Percentiles rank a stretch among this genome's conserved stretches.
Evolutionary conservation across 2,329 filamentous ascomycete species (phyloP).

Genomic region (Aspergillus sp.): DNA sequence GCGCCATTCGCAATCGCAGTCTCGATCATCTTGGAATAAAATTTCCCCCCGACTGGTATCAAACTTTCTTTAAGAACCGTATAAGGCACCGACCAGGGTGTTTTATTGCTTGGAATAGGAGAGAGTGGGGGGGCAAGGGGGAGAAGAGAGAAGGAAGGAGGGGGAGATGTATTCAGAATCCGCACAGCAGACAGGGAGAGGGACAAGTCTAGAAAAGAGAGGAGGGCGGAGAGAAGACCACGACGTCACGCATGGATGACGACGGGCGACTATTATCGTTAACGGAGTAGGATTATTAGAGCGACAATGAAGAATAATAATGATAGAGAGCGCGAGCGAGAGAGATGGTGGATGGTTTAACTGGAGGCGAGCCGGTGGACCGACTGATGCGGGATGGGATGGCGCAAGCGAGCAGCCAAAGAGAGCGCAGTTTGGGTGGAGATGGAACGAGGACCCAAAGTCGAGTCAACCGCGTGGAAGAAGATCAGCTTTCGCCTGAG

Average conservation of each 20-base stretch:
- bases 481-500: too few relatives aligned
- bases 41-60: conserved; percentile 9
- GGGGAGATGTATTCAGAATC: conserved; percentile 21
- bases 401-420: conserved; percentile 19
- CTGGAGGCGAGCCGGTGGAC: conserved; percentile 16
- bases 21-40: conserved; percentile 27
- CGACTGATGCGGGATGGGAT: conserved; percentile 20
- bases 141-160: conserved; percentile 9
- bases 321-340: neutral
- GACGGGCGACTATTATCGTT: neutral
- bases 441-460: neutral
- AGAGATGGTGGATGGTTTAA: conserved; percentile 2
- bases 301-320: too few relatives aligned
- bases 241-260: conserved; percentile 22
- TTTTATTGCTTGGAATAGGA: neutral
- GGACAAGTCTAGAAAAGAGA: conserved; percentile 9
- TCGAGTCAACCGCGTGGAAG: neutral
- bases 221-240: conserved; percentile 18
- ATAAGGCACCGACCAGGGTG: conserved; percentile 5
- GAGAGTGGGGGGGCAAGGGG: conserved; percentile 3
- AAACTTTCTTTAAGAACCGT: neutral
- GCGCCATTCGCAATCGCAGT: conserved; percentile 23
- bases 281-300: conserved; percentile 1
- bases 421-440: conserved; percentile 9
- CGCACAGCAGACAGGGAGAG: conserved; percentile 23